Base-by-base conservation (phyloP, 345 rosid species). In the Carallia pectinifolia region DNA sequence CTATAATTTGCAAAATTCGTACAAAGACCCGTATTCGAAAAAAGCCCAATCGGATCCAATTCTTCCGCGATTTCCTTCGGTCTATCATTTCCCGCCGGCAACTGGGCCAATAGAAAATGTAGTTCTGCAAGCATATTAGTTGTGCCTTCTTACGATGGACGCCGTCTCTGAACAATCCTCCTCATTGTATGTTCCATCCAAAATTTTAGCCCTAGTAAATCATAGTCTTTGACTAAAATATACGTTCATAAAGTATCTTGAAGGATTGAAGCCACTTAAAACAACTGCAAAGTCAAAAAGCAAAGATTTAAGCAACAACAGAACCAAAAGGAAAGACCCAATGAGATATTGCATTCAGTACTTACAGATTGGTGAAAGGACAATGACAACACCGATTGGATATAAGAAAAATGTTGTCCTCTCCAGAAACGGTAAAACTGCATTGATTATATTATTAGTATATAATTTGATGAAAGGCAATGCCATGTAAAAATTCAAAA, bases 351-450 rank as follows among this genome's bases (percentile, higher is more conserved):
- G 39, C 6, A 50, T 65, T 62, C 6, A 27, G 44, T 68, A 85
- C 99, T 90, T 89, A 92, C 98, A 40, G 61, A 92, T 83, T 29
- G 99, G 97, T 7, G 90, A 88, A 16, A 96, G 88, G 76, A 88
- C 93, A 39, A 88, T 87, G 55, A 82, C 84, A 36, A 79, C 75
- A 30, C 97, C 98, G 12, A 92, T 90, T 72, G 98, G 99, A 77
- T 92, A 92, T 38, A 96, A 88, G 81, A 90, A 96, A 84, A 90
- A 92, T 2, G 98, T 88, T 63, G 99, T 92, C 78, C 94, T 88
- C 84, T 96, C 99, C 84, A 96, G 72, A 83, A 92, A 96, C 44
- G 99, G 99, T 48, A 96, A 85, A 60, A 92, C 99, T 92, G 90
- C 81, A 80, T 48, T 48, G 44, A 4, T 71, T 9, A 61, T 17